phyloP scores from a whole-genome alignment of 441 rosid species.

The Gossypium gossypioides region DNA sequence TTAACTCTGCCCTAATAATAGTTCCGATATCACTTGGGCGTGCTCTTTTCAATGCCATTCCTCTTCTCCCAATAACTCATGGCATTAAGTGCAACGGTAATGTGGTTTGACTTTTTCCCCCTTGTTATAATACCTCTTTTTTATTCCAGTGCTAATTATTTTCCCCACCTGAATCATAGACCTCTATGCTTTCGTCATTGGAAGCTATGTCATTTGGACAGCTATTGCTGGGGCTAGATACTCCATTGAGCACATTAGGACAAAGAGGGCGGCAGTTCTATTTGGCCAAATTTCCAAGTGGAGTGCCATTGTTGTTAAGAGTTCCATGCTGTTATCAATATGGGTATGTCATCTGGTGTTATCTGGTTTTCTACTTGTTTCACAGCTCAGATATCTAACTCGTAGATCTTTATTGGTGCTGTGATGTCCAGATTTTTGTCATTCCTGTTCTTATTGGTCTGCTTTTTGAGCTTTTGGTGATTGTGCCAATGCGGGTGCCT shows the following conservation, averaged over 20 bases:
- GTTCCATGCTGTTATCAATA: conserved; percentile 65
- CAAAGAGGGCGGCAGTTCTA: conserved; percentile 57
- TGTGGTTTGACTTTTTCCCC: neutral
- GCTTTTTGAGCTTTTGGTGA: conserved; percentile 59
- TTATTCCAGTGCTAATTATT: conserved; percentile 13
- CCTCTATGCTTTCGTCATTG: conserved; percentile 80
- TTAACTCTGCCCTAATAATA: conserved; percentile 77
- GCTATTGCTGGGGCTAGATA: conserved; percentile 74
- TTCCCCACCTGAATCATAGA: conserved; percentile 28
- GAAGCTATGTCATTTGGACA: conserved; percentile 89
- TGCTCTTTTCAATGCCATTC: conserved; percentile 74
- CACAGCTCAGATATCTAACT: neutral
- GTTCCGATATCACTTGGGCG: conserved; percentile 90
- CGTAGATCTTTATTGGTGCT: neutral
- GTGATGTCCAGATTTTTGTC: conserved; percentile 52
- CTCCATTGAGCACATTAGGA: conserved; percentile 59
- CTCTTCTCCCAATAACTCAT: conserved; percentile 88
- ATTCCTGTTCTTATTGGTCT: conserved; percentile 89
- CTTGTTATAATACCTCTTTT: neutral
- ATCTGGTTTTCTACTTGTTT: neutral
- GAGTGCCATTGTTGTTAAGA: conserved; percentile 75
- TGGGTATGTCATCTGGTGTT: conserved; percentile 43
- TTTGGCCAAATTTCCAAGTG: conserved; percentile 68
- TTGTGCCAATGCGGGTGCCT: neutral
- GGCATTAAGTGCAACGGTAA: conserved; percentile 97